phyloP scores from a whole-genome alignment of 345 rosid genomes.

The Syzygium jambos region DNA sequence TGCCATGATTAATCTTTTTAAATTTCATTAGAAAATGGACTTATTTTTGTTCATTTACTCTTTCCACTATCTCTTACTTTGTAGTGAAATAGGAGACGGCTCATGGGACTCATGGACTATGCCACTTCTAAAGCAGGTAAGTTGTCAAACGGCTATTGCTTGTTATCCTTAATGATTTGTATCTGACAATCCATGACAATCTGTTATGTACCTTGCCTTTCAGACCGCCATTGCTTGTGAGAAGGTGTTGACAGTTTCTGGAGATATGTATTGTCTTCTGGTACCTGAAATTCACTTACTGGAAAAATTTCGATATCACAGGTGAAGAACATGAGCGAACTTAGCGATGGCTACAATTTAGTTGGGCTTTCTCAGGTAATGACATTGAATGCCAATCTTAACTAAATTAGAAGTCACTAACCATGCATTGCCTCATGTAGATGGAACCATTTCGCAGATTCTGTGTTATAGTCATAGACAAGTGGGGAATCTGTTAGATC shows the following conservation, averaged over 20 bases:
- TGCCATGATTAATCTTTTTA: background rate
- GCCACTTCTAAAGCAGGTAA: constrained; percentile 78
- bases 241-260: constrained; percentile 40
- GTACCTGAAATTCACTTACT: background rate
- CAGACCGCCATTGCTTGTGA: constrained; percentile 82
- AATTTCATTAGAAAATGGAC: background rate
- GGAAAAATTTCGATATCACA: background rate
- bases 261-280: constrained; percentile 1
- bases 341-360: constrained; percentile 59
- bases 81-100: constrained; percentile 87
- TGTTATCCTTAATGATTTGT: background rate
- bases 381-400: background rate
- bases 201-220: constrained; percentile 15
- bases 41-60: background rate
- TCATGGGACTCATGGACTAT: constrained; percentile 90
- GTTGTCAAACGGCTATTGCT: background rate
- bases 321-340: constrained; percentile 58
- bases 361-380: constrained; percentile 89
- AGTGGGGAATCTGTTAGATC: background rate
- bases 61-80: background rate
- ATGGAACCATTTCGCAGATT: background rate
- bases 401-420: background rate
- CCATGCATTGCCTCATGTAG: background rate
- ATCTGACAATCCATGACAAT: background rate
- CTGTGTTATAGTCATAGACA: background rate